Base-by-base conservation (phyloP, 805 yeast genomes). In the Hanseniaspora pseudoguilliermondii region DNA sequence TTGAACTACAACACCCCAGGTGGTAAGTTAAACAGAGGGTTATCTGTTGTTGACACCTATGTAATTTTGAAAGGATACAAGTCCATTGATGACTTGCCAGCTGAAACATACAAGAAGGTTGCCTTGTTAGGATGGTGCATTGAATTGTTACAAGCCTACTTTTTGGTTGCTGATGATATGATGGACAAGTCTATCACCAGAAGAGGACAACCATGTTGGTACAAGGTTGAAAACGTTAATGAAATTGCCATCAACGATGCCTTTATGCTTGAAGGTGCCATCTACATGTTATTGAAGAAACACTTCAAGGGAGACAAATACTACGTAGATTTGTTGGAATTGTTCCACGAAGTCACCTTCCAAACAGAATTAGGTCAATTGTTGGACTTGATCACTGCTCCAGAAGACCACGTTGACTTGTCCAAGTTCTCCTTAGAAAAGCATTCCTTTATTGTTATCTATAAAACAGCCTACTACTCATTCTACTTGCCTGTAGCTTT, bases 141-240 rank as follows among this genome's bases (percentile, higher is more conserved):
- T 62, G 98, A 93, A 73, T 77, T 93, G 61, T 76, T 91, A 63
- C 98, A 91, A 73, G 97, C 97, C 1, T 93, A 87, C 70, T 93
- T 93, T 76, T 77, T 93, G 65, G 97, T 93, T 57, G 95, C 97
- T 35, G 98, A 93, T 69, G 98, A 93, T 69, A 93, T 93, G 82
- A 93, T 93, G 98, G 98, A 93, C 70, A 81, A 82, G 62, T 86
- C 96, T 36, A 84, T 87, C 69, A 93, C 98, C 43, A 86, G 98
- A 77, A 84, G 98, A 70, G 98, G 97, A 58, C 97, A 91, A 73
- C 93, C 96, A 61, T 93, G 98, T 72, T 93, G 98, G 98, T 93
- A 89, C 75, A 81, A 77, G 66, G 78, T 73, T 38, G 81, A 79
- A 61, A 81, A 80, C 41, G 96, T 93, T 58, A 87, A 86, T 42